Conservation (phyloP, 352 stramenopile genomes). For the Globisporangium cystogenes region DNA sequence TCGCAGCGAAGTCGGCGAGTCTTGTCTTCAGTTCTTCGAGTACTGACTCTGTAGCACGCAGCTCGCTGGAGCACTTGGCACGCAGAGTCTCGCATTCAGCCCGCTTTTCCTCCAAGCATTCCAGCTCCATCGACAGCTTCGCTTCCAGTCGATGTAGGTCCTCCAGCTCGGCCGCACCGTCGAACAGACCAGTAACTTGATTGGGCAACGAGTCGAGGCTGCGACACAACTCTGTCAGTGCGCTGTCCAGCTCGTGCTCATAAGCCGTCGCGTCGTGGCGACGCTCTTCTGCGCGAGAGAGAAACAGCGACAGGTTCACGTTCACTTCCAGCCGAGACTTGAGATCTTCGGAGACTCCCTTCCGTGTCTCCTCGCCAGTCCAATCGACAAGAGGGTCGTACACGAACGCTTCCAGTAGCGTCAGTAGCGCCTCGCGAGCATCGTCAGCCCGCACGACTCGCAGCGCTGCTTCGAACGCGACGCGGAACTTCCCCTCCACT, state of each 20-base stretch:
- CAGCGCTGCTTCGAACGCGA: slow-evolving; percentile 67
- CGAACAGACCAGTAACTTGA: slow-evolving; percentile 5
- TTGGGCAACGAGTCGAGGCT: slow-evolving; percentile 9
- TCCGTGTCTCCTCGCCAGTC: slow-evolving; percentile 37
- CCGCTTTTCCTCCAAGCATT: slow-evolving; percentile 5
- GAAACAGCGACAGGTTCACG: slow-evolving; percentile 83
- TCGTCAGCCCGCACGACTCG: slow-evolving; percentile 57
- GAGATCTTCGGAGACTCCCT: slow-evolving; percentile 28
- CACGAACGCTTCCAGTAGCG: slow-evolving; percentile 81
- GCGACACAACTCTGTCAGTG: slow-evolving; percentile 14
- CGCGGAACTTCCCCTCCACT: slow-evolving; percentile 66
- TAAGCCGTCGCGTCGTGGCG: slow-evolving; percentile 54
- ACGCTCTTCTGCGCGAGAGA: slow-evolving; percentile 73
- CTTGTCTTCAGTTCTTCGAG: slow-evolving; percentile 11
- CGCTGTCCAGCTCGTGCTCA: slow-evolving; percentile 26
- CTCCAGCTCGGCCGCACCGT: background rate
- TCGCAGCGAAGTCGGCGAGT: slow-evolving; percentile 29
- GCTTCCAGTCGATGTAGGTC: slow-evolving; percentile 24
- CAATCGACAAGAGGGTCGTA: slow-evolving; percentile 84
- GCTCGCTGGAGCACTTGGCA: background rate
- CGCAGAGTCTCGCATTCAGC: slow-evolving; percentile 3
- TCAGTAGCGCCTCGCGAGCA: slow-evolving; percentile 63
- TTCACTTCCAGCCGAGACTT: slow-evolving; percentile 79
- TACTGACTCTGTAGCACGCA: background rate
- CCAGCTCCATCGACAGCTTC: slow-evolving; percentile 11